These are phyloP conservation scores for Halophytophthora batemanensis DNA, from an alignment of 352 stramenopile species.

Conservation along the genomic window DNA sequence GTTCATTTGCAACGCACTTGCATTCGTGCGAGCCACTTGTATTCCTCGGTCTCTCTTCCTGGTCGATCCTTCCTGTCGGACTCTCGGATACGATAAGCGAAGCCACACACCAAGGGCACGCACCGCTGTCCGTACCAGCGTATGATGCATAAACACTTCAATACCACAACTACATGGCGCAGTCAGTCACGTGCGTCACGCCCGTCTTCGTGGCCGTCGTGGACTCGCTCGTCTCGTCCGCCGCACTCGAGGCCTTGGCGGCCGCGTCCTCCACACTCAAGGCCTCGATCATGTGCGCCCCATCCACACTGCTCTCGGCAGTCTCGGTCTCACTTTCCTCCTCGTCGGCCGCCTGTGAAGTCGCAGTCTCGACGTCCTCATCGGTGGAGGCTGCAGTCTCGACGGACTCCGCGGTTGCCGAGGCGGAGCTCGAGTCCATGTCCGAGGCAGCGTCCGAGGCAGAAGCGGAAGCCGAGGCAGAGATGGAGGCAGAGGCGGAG, in stretches of 20 bases:
- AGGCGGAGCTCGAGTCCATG: background rate
- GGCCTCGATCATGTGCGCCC: too few species aligned
- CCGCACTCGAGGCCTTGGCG: too few species aligned
- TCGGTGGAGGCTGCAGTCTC: slow-evolving; percentile 1
- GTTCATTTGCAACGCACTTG: background rate
- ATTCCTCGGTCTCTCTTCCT: background rate
- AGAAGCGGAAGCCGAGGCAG: background rate
- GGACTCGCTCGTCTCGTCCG: too few species aligned
- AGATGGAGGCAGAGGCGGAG: background rate
- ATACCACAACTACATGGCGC: background rate
- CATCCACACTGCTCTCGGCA: too few species aligned
- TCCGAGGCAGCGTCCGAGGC: background rate
- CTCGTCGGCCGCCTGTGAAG: too few species aligned
- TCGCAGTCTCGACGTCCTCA: too few species aligned
- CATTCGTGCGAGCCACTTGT: background rate
- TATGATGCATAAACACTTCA: too few species aligned
- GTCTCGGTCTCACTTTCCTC: too few species aligned
- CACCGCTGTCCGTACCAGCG: too few species aligned
- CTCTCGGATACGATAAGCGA: background rate
- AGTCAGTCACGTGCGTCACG: background rate
- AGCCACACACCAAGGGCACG: background rate
- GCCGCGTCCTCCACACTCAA: too few species aligned
- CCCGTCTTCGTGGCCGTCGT: background rate
- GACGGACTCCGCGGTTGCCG: background rate
- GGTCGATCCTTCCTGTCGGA: too few species aligned